These are phyloP conservation scores for Paramecium bursaria DNA, from an alignment of 73 alveolate genomes.

Conservation along the genomic window DNA sequence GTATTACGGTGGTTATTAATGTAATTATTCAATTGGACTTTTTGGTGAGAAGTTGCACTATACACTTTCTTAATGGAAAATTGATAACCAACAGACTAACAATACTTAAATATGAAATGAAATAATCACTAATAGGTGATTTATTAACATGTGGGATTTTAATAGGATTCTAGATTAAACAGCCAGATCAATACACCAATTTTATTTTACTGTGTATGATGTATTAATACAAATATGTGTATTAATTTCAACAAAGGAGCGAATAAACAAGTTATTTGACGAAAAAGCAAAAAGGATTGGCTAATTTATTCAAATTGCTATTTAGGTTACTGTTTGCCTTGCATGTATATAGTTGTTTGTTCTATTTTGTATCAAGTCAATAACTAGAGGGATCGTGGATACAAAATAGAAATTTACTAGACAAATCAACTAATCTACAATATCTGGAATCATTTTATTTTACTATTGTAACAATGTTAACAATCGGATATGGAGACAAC, in stretches of 20 bases:
- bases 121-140: neutral
- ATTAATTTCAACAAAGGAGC: no score
- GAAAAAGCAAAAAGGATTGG: no score
- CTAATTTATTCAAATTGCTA: no score
- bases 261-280: no score
- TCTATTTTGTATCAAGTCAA: no score
- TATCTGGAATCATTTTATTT: slow-evolving; percentile 36
- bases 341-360: no score
- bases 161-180: neutral
- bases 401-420: no score
- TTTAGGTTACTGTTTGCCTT: no score
- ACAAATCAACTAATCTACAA: no score
- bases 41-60: slow-evolving; percentile 25
- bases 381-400: no score
- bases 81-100: slow-evolving; percentile 2
- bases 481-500: slow-evolving; percentile 40
- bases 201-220: neutral
- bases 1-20: no score
- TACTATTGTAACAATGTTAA: slow-evolving; percentile 41
- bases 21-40: neutral
- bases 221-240: slow-evolving; percentile 18
- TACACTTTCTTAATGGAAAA: neutral
- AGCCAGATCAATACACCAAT: neutral
- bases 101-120: neutral
- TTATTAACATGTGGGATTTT: neutral